Evolutionary conservation across 805 yeast species (phyloP).

Genomic region (Torulaspora delbrueckii): DNA sequence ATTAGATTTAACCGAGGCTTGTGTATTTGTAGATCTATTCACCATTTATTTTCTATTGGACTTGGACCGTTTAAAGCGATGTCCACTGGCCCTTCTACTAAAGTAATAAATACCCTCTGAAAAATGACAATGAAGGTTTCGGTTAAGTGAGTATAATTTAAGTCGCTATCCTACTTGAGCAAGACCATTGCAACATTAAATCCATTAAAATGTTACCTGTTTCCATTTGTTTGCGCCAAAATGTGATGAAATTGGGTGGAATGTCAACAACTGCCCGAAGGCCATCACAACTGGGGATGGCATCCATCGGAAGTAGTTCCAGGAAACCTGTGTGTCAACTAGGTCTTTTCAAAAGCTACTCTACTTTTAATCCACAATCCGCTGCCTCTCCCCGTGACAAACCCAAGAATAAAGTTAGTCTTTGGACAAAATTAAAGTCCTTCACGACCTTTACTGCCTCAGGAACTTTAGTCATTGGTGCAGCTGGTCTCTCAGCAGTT

Average conservation of each 20-base stretch:
- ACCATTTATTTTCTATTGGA: too few species aligned
- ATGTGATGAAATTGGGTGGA: background rate
- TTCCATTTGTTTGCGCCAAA: background rate
- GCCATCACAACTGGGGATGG: background rate
- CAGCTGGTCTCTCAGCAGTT: constrained; percentile 60
- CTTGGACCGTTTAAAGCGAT: too few species aligned
- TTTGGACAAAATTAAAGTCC: constrained; percentile 47
- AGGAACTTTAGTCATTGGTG: constrained; percentile 59
- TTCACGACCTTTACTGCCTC: constrained; percentile 60
- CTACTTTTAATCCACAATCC: constrained; percentile 15
- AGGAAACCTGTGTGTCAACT: background rate
- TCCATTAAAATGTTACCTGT: background rate
- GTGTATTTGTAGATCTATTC: too few species aligned
- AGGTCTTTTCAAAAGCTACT: background rate
- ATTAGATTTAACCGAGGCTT: too few species aligned
- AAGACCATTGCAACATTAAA: background rate
- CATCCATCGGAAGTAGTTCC: too few species aligned
- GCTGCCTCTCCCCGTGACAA: background rate
- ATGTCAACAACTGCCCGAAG: background rate
- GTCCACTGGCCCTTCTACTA: too few species aligned
- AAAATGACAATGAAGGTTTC: too few species aligned
- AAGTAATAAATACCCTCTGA: too few species aligned
- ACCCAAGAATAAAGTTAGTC: constrained; percentile 33
- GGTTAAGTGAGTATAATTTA: too few species aligned
- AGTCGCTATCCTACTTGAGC: too few species aligned